Conservation (phyloP, 345 rosid species). For the Anastatica hierochuntica region DNA sequence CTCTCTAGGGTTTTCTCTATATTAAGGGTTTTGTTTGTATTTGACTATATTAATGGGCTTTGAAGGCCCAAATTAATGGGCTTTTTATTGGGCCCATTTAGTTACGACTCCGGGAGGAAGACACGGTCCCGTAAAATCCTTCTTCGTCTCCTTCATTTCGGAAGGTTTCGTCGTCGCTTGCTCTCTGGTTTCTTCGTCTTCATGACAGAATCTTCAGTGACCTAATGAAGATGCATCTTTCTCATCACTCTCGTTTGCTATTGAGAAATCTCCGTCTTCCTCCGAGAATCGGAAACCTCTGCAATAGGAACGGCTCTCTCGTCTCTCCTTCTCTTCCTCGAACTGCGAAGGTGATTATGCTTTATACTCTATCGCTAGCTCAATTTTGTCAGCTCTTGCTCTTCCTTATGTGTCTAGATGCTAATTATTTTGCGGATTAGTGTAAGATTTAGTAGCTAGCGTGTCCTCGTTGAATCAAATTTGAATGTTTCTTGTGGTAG, state of each 20-base stretch:
- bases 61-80: not conserved
- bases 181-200: not conserved
- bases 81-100: not conserved
- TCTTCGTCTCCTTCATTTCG: not conserved
- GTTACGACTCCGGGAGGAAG: not conserved
- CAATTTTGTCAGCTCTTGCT: not conserved
- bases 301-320: slow-evolving; percentile 10
- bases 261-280: slow-evolving; percentile 14
- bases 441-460: not conserved
- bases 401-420: not conserved
- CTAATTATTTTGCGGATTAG: not conserved
- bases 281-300: not conserved
- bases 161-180: slow-evolving; percentile 2
- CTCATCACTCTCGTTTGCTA: slow-evolving; percentile 19
- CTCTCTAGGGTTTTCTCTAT: slow-evolving; percentile 14
- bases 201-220: slow-evolving; percentile 12
- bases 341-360: slow-evolving; percentile 21
- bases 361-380: not conserved
- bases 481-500: not conserved
- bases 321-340: slow-evolving; percentile 10
- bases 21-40: slow-evolving; percentile 1
- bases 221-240: slow-evolving; percentile 17
- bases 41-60: not conserved
- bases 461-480: not conserved
- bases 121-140: slow-evolving; percentile 16